Base-by-base conservation (phyloP, 1,139 yeast species). In the Wickerhamiella infanticola region DNA sequence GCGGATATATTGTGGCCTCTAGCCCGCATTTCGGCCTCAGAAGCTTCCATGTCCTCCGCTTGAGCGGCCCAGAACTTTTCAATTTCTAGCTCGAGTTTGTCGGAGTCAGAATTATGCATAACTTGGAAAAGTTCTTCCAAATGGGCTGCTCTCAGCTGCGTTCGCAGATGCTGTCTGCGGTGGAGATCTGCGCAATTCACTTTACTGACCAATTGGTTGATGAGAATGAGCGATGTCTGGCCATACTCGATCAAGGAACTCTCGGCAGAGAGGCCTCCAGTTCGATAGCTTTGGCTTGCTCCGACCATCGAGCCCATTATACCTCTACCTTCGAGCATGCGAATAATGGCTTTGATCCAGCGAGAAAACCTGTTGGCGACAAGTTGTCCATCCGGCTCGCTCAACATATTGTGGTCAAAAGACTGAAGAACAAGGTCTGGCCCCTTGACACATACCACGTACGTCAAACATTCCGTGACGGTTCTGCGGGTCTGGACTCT, bases 241-340 rank as follows among this genome's bases (percentile, higher is more conserved):
- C 90, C 78, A 62, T 88, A 90, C 51, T 88, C 96, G 54, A 79
- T 66, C 29, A 90, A 70, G 46, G 81, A 77, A 52, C 75, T 77
- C 57, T 86, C 95, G 39, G 79, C 73, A 3, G 69, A 64, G 1
- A 72, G 60, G 1, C 85, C 84, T 7, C 75, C 70, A 11, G 75
- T 67, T n/a, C 81, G 94, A 50, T 88, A 79, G 23, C 25, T 26
- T 11, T 38, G 24, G 36, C 41, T 39, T 1, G 96, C 95, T 1
- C 96, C 96, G 6, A 90, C 97, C 55, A 81, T 65, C 0, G 95
- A 83, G 13, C 95, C 94, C 71, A 81, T 71, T 55, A 78, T 81
- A 9, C 97, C 97, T 54, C 90, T 72, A 1, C 96, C 96, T 51
- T 81, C 88, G 45, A 90, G 60, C 0, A 94, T 79, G 48, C 77